Conservation (phyloP, 1,284 basidiomycete species). For the Ceratobasidium sp. region DNA sequence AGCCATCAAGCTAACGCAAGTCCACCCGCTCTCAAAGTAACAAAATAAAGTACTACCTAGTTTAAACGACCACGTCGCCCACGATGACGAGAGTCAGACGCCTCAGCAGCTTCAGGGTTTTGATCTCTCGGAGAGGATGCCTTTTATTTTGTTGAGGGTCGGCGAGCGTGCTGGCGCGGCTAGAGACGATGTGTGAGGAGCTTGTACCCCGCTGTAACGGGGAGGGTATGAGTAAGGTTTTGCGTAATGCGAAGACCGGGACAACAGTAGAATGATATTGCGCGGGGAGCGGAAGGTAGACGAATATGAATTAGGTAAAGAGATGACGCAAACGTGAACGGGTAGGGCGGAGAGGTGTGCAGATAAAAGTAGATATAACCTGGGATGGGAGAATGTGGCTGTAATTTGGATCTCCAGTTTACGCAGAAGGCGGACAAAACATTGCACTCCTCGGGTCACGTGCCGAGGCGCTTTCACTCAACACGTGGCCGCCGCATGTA, state of each 20-base stretch:
- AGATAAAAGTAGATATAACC: no score
- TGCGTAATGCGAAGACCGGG: no score
- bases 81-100: constrained; percentile 87
- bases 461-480: no score
- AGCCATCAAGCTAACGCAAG: background rate
- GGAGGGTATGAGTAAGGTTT: background rate
- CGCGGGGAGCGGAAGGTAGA: no score
- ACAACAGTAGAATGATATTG: no score
- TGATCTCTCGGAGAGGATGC: constrained; percentile 97
- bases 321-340: background rate
- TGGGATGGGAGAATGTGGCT: no score
- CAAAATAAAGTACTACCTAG: constrained; percentile 52
- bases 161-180: constrained; percentile 78
- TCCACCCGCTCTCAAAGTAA: constrained; percentile 56
- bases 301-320: no score
- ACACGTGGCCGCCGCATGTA: no score
- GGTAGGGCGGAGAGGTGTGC: background rate
- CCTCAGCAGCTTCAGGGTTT: constrained; percentile 93
- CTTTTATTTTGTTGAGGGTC: constrained; percentile 94
- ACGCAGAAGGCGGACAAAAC: no score
- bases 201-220: constrained; percentile 83
- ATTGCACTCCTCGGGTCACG: no score
- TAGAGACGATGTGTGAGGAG: constrained; percentile 71
- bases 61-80: constrained; percentile 83
- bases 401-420: no score